phyloP scores from a whole-genome alignment of 768 basidiomycete genomes.

The Coprinopsis marcescibilis region DNA sequence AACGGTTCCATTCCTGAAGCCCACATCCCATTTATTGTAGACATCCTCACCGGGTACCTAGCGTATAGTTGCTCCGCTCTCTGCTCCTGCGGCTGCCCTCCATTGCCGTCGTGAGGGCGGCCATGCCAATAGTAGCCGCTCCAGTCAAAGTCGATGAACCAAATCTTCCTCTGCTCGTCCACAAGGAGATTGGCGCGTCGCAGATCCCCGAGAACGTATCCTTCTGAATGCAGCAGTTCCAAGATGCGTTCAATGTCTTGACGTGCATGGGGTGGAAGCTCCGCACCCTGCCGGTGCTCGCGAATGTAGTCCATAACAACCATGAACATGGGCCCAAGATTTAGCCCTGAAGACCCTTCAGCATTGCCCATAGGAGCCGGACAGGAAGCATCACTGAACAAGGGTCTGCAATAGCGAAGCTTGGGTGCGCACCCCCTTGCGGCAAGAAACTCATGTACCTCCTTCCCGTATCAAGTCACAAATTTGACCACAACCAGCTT shows the following conservation, averaged over 20 bases:
- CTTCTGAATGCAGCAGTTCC: neutral
- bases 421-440: neutral
- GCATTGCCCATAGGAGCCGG: neutral
- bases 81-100: no score
- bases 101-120: no score
- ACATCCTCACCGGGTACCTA: conserved; percentile 1
- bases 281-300: neutral
- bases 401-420: conserved; percentile 1
- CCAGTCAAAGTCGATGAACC: conserved; percentile 2
- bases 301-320: neutral
- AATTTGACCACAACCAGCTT: conserved; percentile 11
- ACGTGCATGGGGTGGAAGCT: neutral
- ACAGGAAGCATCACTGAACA: neutral
- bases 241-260: neutral
- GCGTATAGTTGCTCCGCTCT: neutral
- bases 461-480: conserved; percentile 10
- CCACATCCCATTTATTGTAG: neutral
- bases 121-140: neutral
- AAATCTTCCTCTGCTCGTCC: neutral
- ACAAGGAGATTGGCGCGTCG: neutral
- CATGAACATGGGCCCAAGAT: neutral
- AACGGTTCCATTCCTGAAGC: neutral
- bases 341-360: neutral
- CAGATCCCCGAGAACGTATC: neutral
- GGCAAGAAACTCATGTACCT: conserved; percentile 11